phyloP scores from a whole-genome alignment of 495 filamentous ascomycete genomes.

The Neurospora hispaniola region DNA sequence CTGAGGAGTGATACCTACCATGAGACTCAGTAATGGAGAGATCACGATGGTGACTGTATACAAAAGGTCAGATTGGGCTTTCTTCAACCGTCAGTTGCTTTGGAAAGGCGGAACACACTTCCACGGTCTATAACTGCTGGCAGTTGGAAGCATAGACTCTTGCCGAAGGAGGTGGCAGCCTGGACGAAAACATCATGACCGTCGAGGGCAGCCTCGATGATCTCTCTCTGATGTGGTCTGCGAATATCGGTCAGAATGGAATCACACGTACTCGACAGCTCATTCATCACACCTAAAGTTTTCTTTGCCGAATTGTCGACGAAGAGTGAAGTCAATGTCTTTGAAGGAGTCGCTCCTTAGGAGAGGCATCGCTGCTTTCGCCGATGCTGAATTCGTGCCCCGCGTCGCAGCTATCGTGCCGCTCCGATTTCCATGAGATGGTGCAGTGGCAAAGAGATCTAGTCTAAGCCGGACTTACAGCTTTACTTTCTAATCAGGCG shows the following conservation, averaged over 20 bases:
- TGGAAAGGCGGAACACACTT: constrained; percentile 39
- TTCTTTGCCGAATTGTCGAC: constrained; percentile 68
- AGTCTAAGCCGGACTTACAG: not conserved
- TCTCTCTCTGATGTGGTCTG: constrained; percentile 78
- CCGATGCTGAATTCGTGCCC: not conserved
- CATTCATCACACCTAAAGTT: constrained; percentile 50
- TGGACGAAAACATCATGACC: constrained; percentile 90
- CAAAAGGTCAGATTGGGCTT: not conserved
- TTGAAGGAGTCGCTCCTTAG: constrained; percentile 35
- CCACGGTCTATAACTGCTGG: constrained; percentile 81
- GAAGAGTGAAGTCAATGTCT: constrained; percentile 80
- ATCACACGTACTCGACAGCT: not conserved
- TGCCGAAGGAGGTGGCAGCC: constrained; percentile 93
- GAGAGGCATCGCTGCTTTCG: constrained; percentile 25
- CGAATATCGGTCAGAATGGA: not conserved
- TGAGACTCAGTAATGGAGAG: constrained; percentile 80
- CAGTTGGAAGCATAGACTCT: constrained; percentile 89
- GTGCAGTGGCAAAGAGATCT: not conserved
- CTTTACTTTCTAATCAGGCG: not conserved
- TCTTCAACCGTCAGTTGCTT: not conserved
- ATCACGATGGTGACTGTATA: constrained; percentile 74
- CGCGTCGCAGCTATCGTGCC: not conserved
- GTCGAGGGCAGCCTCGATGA: constrained; percentile 68
- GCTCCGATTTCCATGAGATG: not conserved
- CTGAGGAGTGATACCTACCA: constrained; percentile 43